phyloP scores from a whole-genome alignment of 2,329 filamentous ascomycete genomes.

The Aspergillus glaucus region DNA sequence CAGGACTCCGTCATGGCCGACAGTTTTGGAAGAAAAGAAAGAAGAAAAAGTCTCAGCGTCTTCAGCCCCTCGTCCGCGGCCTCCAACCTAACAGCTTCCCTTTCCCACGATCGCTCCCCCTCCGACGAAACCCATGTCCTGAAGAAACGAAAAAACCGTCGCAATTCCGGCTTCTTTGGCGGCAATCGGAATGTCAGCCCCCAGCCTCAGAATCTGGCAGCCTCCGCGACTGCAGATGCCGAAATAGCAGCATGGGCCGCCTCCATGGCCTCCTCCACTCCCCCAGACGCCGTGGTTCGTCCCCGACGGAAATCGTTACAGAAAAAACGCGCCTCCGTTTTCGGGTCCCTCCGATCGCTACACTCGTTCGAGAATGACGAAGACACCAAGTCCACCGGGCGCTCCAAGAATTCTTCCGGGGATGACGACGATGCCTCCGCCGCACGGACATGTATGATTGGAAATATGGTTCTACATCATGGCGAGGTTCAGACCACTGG shows the following conservation, averaged over 20 bases:
- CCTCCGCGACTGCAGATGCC: slow-evolving; percentile 20
- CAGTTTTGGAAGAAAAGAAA: slow-evolving; percentile 25
- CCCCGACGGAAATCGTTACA: slow-evolving; percentile 39
- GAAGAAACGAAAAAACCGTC: slow-evolving; percentile 27
- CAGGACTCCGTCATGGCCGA: slow-evolving; percentile 24
- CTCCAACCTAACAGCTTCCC: slow-evolving; percentile 14
- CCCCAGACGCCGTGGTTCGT: slow-evolving; percentile 23
- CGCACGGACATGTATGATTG: slow-evolving; percentile 30
- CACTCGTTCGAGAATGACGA: slow-evolving; percentile 50
- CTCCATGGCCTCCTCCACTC: slow-evolving; percentile 14
- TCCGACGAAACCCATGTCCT: slow-evolving; percentile 30
- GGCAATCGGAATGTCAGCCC: slow-evolving; percentile 21
- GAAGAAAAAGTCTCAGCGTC: slow-evolving; percentile 31
- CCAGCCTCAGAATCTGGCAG: slow-evolving; percentile 12
- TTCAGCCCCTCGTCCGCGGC: slow-evolving; percentile 24
- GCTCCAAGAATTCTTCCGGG: slow-evolving; percentile 45
- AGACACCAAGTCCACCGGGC: slow-evolving; percentile 46
- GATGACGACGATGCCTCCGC: slow-evolving; percentile 40
- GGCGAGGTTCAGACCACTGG: slow-evolving; percentile 65
- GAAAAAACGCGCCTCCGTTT: slow-evolving; percentile 49
- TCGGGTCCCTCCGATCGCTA: slow-evolving; percentile 52
- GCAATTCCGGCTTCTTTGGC: slow-evolving; percentile 36
- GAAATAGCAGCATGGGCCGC: slow-evolving; percentile 18
- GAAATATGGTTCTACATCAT: slow-evolving; percentile 53
- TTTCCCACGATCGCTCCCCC: slow-evolving; percentile 29